Percentiles rank a stretch among this genome's conserved stretches.
phyloP scores from a whole-genome alignment of 2,329 filamentous ascomycete species.

The Nannizziopsis arthrosporioides region DNA sequence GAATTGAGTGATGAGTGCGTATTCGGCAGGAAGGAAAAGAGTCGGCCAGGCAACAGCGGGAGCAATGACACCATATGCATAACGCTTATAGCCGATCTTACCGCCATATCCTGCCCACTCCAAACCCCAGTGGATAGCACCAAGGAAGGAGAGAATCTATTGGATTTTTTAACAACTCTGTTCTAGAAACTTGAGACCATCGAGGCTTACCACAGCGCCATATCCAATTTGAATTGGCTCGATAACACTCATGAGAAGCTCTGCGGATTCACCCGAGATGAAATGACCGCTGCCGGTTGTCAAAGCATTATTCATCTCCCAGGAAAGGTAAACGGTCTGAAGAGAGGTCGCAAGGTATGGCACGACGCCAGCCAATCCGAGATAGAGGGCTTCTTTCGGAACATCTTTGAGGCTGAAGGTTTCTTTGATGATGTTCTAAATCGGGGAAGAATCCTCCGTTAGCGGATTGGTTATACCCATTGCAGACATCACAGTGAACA shows the following conservation, averaged over 20 bases:
- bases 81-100: slow-evolving; percentile 62
- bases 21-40: slow-evolving; percentile 68
- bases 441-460: neutral
- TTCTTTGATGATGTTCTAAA: slow-evolving; percentile 53
- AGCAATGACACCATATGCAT: slow-evolving; percentile 68
- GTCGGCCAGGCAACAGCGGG: slow-evolving; percentile 83
- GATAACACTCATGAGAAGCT: slow-evolving; percentile 58
- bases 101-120: slow-evolving; percentile 64
- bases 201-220: slow-evolving; percentile 61
- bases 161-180: neutral
- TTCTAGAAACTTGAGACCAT: neutral
- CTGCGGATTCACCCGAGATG: slow-evolving; percentile 59
- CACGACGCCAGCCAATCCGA: slow-evolving; percentile 66
- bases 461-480: neutral
- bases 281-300: slow-evolving; percentile 50
- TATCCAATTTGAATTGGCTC: slow-evolving; percentile 87
- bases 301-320: slow-evolving; percentile 62
- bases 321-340: slow-evolving; percentile 69
- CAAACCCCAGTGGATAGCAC: slow-evolving; percentile 86
- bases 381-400: slow-evolving; percentile 54
- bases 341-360: slow-evolving; percentile 78
- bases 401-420: slow-evolving; percentile 55
- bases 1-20: slow-evolving; percentile 78
- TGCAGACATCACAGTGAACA: slow-evolving; percentile 19
- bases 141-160: slow-evolving; percentile 83